Conservation (phyloP, 805 yeast species). For the Yarrowia porcina region DNA sequence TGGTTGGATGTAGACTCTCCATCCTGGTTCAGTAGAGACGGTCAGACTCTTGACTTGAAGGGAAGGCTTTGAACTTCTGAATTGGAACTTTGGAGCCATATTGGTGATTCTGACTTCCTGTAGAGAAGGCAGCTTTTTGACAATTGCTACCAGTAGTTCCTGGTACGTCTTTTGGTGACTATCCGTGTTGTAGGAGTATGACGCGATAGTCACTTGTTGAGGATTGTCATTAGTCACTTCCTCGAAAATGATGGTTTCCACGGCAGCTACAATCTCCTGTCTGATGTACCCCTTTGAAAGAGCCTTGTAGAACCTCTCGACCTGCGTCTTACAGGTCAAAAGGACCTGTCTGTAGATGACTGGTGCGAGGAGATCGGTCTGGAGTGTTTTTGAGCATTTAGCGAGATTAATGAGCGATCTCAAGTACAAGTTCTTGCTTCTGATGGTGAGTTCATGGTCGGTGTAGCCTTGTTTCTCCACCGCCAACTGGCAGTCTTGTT, state of each 20-base stretch:
- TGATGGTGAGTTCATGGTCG: constrained; percentile 7
- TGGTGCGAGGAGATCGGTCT: constrained; percentile 16
- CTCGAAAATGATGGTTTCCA: constrained; percentile 5
- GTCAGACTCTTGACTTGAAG: background rate
- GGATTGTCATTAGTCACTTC: constrained; percentile 17
- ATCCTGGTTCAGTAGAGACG: constrained; percentile 1
- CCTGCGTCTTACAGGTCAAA: constrained; percentile 1
- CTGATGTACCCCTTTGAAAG: constrained; percentile 3
- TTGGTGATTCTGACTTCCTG: background rate
- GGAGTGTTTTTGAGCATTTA: background rate
- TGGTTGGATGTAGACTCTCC: constrained; percentile 14
- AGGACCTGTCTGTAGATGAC: constrained; percentile 20
- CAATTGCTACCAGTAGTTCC: constrained; percentile 5
- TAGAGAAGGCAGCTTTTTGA: constrained; percentile 2
- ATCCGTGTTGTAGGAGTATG: constrained; percentile 2
- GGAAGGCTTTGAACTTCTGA: background rate
- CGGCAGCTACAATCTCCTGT: background rate
- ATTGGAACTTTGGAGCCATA: constrained; percentile 20
- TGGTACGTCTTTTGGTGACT: background rate
- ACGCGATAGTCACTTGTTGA: constrained; percentile 9
- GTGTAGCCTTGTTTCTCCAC: background rate
- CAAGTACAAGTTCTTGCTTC: constrained; percentile 14
- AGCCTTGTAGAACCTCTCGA: constrained; percentile 10
- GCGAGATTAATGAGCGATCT: background rate
- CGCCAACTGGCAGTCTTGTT: background rate